Conservation (phyloP, 169 alveolate species). For the Toxoplasma gondii region DNA sequence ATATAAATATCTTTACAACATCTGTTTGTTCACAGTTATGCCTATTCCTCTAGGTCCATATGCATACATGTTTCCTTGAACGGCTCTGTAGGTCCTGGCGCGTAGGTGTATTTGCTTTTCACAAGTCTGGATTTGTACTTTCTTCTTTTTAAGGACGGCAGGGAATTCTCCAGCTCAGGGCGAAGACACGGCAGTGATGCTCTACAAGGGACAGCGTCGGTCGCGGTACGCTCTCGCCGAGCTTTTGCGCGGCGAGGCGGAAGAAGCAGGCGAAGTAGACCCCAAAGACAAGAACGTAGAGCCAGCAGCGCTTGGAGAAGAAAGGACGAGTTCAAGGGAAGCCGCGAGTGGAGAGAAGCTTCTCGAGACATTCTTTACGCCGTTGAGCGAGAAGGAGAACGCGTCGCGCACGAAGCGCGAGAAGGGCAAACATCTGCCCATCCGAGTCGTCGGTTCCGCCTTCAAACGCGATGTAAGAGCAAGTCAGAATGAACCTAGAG, state of each 20-base stretch:
- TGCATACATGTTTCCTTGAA: too few species aligned
- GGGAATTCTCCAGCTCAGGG: background rate
- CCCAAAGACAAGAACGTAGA: background rate
- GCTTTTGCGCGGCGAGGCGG: background rate
- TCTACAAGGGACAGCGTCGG: conserved; percentile 34
- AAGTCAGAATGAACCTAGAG: background rate
- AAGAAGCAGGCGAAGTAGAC: background rate
- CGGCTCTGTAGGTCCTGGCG: too few species aligned
- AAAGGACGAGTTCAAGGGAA: background rate
- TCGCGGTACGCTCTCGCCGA: background rate
- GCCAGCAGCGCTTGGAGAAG: background rate
- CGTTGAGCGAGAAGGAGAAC: background rate
- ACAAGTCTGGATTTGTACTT: background rate
- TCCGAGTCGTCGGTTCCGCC: background rate
- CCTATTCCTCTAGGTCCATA: too few species aligned
- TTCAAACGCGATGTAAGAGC: background rate
- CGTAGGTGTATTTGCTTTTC: too few species aligned
- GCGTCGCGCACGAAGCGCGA: background rate
- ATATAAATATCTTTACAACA: too few species aligned
- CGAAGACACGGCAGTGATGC: background rate
- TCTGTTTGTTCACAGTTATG: too few species aligned
- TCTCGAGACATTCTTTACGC: background rate
- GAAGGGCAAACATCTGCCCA: background rate
- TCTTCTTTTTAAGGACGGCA: background rate
- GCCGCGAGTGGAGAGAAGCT: background rate